Base-by-base conservation (phyloP, 306 rosid species). In the Sicyos baderoa region DNA sequence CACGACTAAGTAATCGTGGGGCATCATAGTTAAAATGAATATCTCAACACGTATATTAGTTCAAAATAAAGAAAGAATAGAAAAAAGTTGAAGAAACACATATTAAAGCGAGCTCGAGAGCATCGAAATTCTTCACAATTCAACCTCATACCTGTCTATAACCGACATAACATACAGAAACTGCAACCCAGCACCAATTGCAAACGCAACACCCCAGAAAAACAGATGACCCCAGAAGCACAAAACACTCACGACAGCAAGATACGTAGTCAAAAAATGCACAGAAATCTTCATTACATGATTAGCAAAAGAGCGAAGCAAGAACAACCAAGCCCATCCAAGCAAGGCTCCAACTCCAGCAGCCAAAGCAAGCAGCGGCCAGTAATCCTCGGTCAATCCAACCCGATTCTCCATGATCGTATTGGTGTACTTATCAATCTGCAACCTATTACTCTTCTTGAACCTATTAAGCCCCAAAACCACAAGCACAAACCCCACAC, bases 171-270 rank as follows among this genome's bases (percentile, higher is more conserved):
- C 87, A 77, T 93, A 89, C 78, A 93, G 74, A 83, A 93, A 90
- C 81, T 89, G 91, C 83, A 93, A 69, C 4, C 77, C 80, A 7
- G 97, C 96, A 10, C 91, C 97, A 76, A 86, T 79, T 10, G 94
- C 87, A 76, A 90, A 93, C 50, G 88, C 84, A 56, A 89, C 96
- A 9, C 98, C 98, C 94, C 96, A 93, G 77, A 93, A 90, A 76
- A 90, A 82, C 77, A 85, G 90, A 6, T 85, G 68, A 18, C 86
- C 87, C 99, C 97, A 93, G 70, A 93, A 93, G 75, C 88, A 90
- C 81, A 90, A 82, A 77, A 93, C 99, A 78, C 99, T 88, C 73
- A 93, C 79, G 59, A 93, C 97, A 63, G 97, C 95, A 71, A 90
- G 98, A 75, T 88, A 93, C 6, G 97, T 89, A 42, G 97, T 89